Evolutionary conservation across 768 basidiomycete species (phyloP), one percentile per base, ranked within the genome.

Genomic region (Boletus barrowsii): DNA sequence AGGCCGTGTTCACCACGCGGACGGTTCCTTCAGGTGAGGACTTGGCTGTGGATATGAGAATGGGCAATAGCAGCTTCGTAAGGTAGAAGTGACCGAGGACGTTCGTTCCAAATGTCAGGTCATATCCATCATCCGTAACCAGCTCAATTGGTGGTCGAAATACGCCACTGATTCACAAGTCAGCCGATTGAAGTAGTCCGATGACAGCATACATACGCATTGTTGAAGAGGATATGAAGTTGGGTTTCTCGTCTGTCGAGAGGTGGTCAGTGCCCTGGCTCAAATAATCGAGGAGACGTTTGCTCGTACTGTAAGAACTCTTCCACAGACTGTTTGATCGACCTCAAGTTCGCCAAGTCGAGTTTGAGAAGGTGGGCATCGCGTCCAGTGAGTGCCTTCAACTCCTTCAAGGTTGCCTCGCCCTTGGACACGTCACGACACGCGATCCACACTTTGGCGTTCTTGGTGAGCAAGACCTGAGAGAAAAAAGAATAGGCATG

Each of bases 371-470:
- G 63, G 26, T 63, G 14, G 11, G 64, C 67, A 20, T 60, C 61
- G 46, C 55, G 55, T 5, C 61, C 63, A 8, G 79, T 79, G 51
- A 69, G 58, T 11, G 61, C 54, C 47, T 73, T 73, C 30, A 84
- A 62, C 5, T 77, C 69, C 24, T 55, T 58, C 24, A 81, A 75
- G 5, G 76, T 76, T 10, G 57, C 62, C 18, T 69, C 59, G 2
- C 72, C 75, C 52, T 74, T 83, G 22, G 64, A 60, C 50, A 68
- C 43, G 51, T 65, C 72, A 3, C 82, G 73, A 22, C 72, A 68
- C 0, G 77, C 79, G 17, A 84, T 60, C 62, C 83, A 85, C 3
- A 84, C 82, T 47, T 51, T 57, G 49, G 57, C 57, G 5, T 56
- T 50, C 22, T 50, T 56, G 44, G 56, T 32, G 44, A 57, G 56